A percentile compares a stretch with the other conserved stretches of the same genome.
phyloP scores from a whole-genome alignment of 2,329 filamentous ascomycete genomes.

The Beauveria sp. region DNA sequence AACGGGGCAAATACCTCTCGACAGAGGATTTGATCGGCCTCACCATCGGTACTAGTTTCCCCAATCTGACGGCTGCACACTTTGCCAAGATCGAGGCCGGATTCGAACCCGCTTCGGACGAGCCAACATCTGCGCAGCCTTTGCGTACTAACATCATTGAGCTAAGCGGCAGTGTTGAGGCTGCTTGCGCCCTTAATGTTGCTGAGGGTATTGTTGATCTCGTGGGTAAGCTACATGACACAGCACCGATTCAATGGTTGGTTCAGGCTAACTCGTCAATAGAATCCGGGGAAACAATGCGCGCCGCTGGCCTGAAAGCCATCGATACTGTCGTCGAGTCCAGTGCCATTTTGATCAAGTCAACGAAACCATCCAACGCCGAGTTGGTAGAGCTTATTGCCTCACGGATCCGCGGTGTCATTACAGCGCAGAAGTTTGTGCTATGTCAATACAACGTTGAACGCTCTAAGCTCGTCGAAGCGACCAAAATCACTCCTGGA shows the following conservation, averaged over 20 bases:
- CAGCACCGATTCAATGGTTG: neutral
- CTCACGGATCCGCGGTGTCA: conserved; percentile 83
- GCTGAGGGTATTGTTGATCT: conserved; percentile 97
- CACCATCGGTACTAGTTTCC: conserved; percentile 94
- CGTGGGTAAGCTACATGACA: conserved; percentile 59
- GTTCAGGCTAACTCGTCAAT: neutral
- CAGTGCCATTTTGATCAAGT: conserved; percentile 87
- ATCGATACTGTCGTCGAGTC: conserved; percentile 90
- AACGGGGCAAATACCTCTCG: conserved; percentile 64
- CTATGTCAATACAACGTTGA: conserved; percentile 95
- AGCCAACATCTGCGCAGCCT: conserved; percentile 35
- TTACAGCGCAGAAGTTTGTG: conserved; percentile 88
- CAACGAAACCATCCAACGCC: conserved; percentile 70
- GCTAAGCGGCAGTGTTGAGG: conserved; percentile 93
- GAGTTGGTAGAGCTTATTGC: conserved; percentile 78
- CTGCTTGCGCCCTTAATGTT: conserved; percentile 88
- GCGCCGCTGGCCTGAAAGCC: conserved; percentile 83
- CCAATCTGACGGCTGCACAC: conserved; percentile 72
- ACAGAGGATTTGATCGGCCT: conserved; percentile 78
- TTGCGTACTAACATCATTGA: conserved; percentile 85
- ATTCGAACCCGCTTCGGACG: conserved; percentile 32
- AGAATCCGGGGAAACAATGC: conserved; percentile 99
- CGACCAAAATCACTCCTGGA: conserved; percentile 76
- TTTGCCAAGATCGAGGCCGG: conserved; percentile 69
- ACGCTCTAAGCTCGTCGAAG: conserved; percentile 57